Evolutionary conservation across 306 rosid genomes (phyloP), one percentile per base, ranked within the genome.

Genomic region (Leucaena leucocephala): DNA sequence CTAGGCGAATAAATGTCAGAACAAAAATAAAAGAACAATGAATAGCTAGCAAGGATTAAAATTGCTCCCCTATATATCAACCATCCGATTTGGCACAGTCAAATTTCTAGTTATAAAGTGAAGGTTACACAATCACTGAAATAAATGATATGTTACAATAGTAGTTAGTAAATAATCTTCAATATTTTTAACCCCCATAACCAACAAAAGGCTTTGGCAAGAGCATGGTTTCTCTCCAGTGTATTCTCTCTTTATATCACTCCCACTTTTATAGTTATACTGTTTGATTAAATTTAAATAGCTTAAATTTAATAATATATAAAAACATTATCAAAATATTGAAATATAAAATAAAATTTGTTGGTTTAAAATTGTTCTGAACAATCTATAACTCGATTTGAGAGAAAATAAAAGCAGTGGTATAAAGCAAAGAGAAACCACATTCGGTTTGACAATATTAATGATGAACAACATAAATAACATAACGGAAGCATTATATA

Each of bases 401-500:
- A 52, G 10, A 52, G 22, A n/a, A 52, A 52, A 52, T n/a, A 16
- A 17, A 52, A n/a, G 27, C 17, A 52, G 59, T 17, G 59, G 59
- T 7, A 6, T 52, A n/a, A 17, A 52, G 10, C 22, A 52, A 52
- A 52, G 59, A 17, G 59, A 17, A 52, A 52, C 59, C 59, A 52
- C n/a, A n/a, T 52, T 52, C 59, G 8, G 16, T 78, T 87, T 82
- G 85, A 85, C 81, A 74, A 67, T 45, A 78, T 50, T 76, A 76
- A 65, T 85, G 68, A 40, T 38, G 55, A 55, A 59, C 46, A 8
- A 48, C 39, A 42, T 70, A 75, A 74, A 65, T 68, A 76, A 68
- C 74, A 81, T 84, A 87, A 91, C 89, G 67, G 71, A 7, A 84
- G 45, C 52, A 64, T 8, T 13, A 64, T 54, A 54, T n/a, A 17